Evolutionary conservation across 192 early-diverging fungal genomes (phyloP).

Genomic region (Podila clonocystis): DNA sequence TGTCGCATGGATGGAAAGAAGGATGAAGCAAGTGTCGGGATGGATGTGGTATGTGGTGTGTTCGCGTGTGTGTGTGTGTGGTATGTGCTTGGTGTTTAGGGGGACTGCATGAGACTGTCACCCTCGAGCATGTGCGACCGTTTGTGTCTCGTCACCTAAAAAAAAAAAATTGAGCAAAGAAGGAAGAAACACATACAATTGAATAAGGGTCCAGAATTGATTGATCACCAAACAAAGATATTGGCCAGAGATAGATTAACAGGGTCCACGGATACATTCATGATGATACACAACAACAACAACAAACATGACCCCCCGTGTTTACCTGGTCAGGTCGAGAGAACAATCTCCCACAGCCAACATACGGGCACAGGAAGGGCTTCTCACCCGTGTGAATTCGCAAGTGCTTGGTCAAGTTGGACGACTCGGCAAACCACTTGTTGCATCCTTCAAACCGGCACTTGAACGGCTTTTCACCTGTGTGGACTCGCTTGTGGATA

Average conservation of each 20-base stretch:
- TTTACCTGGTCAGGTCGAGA: constrained; percentile 57
- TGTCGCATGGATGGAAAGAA: too few relatives aligned
- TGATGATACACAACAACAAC: too few relatives aligned
- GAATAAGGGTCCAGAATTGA: too few relatives aligned
- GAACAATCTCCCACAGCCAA: constrained; percentile 49
- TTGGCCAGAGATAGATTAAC: too few relatives aligned
- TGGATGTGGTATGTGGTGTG: too few relatives aligned
- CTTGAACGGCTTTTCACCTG: constrained; percentile 57
- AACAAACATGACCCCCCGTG: not conserved
- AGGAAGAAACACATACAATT: not conserved
- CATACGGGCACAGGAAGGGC: constrained; percentile 65
- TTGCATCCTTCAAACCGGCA: constrained; percentile 56
- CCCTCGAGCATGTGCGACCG: constrained; percentile 3
- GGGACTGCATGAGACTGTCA: not conserved
- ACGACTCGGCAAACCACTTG: constrained; percentile 58
- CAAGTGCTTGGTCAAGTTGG: constrained; percentile 60
- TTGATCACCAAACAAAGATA: too few relatives aligned
- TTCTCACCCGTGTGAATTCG: constrained; percentile 66
- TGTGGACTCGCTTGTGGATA: constrained; percentile 71
- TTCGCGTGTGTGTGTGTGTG: too few relatives aligned
- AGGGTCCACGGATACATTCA: too few relatives aligned
- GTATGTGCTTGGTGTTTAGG: too few relatives aligned
- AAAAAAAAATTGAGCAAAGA: not conserved
- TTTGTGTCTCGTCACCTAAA: constrained; percentile 4
- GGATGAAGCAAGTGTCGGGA: too few relatives aligned